phyloP scores from a whole-genome alignment of 176 grass and related monocot species.

The Hordeum vulgare region MorexV3_pseudomolecules_assembly NC_058520.1:480140262-480140761 shows the following conservation, averaged over 20 bases:
- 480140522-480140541: slow-evolving; percentile 64
- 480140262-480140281: not conserved
- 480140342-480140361: slow-evolving; percentile 3
- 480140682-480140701: slow-evolving; percentile 33
- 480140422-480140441: slow-evolving; percentile 46
- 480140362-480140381: slow-evolving; percentile 58
- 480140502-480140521: slow-evolving; percentile 68
- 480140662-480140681: slow-evolving; percentile 14
- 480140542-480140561: slow-evolving; percentile 34
- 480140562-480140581: slow-evolving; percentile 17
- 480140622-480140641: slow-evolving; percentile 20
- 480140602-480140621: slow-evolving; percentile 31
- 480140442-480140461: slow-evolving; percentile 15
- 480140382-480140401: slow-evolving; percentile 1
- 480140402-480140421: slow-evolving; percentile 1
- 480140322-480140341: slow-evolving; percentile 17
- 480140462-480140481: slow-evolving; percentile 18
- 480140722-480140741: slow-evolving; percentile 46
- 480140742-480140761: not conserved
- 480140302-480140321: slow-evolving; percentile 1
- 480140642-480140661: slow-evolving; percentile 8
- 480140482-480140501: slow-evolving; percentile 76
- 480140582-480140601: slow-evolving; percentile 11
- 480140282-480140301: slow-evolving; percentile 24
- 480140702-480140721: slow-evolving; percentile 83